Base-by-base conservation (phyloP, 768 basidiomycete genomes). In the Psilocybe cubensis region DNA sequence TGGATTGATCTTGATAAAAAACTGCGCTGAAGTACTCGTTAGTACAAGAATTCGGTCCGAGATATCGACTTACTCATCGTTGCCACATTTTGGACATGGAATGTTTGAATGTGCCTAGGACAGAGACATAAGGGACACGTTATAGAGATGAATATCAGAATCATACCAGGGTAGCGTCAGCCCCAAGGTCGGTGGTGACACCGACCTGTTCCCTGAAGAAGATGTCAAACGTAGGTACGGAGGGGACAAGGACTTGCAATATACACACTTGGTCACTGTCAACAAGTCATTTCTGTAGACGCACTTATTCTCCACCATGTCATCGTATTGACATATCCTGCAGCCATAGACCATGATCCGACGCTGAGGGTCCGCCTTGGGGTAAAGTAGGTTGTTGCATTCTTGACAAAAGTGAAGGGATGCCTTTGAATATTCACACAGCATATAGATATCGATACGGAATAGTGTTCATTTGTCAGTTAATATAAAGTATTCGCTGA, bases 1-100 rank as follows among this genome's bases (percentile, higher is more conserved):
- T 96, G 17, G 94, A 97, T 71, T 98, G 96, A 73, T 98, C 96
- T 72, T 98, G 96, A 72, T 91, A 98, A 69, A 92, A 85, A 4
- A 98, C 96, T 49, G 93, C 86, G 68, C 96, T 98, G 66, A n/a
- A 57, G 60, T 48, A 44, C 46, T 35, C 51, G 40, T 45, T 33
- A 42, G 31, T 44, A 38, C 45, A 38, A 27, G 41, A 49, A 31
- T 20, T 27, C 17, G 40, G 23, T 33, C 5, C 24, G 33, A 25
- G 21, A 42, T 29, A 21, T 21, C 27, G n/a, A 77, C 89, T 63
- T 69, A 94, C 93, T 94, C 92, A 64, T 91, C 85, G 61, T 91
- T 78, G 33, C 87, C 86, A 64, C 95, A 98, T 25, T 79, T 72
- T 24, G 94, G 94, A 74, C 96, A 98, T 38, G 81, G 65, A 52